Conservation (phyloP, 1,284 basidiomycete species). For the Cerioporus squamosus region DNA sequence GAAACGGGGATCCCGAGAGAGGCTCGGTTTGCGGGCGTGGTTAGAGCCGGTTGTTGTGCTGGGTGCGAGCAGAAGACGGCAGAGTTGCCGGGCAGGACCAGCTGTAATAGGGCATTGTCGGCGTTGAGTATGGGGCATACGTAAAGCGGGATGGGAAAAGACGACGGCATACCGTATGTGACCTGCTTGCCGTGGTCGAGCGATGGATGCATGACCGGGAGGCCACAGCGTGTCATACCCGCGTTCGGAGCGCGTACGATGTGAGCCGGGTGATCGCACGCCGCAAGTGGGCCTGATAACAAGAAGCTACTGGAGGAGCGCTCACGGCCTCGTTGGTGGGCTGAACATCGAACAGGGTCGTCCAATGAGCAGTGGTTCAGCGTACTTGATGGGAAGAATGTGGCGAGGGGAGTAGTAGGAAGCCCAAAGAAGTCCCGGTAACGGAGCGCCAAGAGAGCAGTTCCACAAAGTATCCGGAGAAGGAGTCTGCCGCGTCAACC, state of each 20-base stretch:
- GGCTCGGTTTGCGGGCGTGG: neutral
- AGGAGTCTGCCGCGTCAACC: neutral
- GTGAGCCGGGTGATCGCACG: slow-evolving; percentile 3
- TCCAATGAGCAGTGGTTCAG: neutral
- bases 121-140: slow-evolving; percentile 1
- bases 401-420: neutral
- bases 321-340: neutral
- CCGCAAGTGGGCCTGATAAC: neutral
- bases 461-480: too few species aligned
- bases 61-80: neutral
- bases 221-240: slow-evolving; percentile 3
- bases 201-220: neutral
- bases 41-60: neutral
- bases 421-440: neutral
- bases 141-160: slow-evolving; percentile 8
- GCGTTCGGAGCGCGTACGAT: slow-evolving; percentile 4
- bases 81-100: slow-evolving; percentile 9
- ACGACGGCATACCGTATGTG: slow-evolving; percentile 6
- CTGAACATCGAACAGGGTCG: neutral
- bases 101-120: slow-evolving; percentile 15
- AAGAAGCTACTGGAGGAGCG: neutral
- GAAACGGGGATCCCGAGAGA: neutral
- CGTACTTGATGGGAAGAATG: neutral
- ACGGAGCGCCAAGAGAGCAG: slow-evolving; percentile 1
- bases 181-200: neutral